Conservation (phyloP, 352 stramenopile genomes). For the Globisporangium radiosum region DNA sequence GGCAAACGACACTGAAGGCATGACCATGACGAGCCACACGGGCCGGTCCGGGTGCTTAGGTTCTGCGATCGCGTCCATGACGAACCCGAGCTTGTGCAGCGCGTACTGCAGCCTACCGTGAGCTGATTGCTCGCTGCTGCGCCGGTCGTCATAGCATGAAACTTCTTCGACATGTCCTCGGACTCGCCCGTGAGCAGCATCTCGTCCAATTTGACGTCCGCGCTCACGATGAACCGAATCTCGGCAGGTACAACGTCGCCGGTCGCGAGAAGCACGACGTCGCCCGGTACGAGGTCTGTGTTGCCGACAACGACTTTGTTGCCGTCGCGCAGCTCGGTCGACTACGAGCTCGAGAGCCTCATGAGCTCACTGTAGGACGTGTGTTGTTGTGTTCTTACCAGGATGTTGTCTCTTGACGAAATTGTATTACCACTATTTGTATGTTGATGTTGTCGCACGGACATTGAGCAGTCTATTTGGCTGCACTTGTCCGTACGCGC, state of each 20-base stretch:
- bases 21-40: slow-evolving; percentile 91
- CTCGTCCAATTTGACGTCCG: slow-evolving; percentile 88
- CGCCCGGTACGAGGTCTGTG: slow-evolving; percentile 64
- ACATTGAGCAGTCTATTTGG: too few species aligned
- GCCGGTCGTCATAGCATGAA: slow-evolving; percentile 17
- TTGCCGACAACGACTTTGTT: slow-evolving; percentile 57
- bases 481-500: too few species aligned
- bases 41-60: slow-evolving; percentile 67
- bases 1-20: slow-evolving; percentile 90
- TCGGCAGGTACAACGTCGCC: slow-evolving; percentile 94
- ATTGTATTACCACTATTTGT: too few species aligned
- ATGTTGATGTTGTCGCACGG: too few species aligned
- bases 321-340: slow-evolving; percentile 55
- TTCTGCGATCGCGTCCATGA: slow-evolving; percentile 82
- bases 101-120: slow-evolving; percentile 82
- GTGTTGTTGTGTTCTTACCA: too few species aligned
- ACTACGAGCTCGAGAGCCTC: slow-evolving; percentile 57
- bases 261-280: slow-evolving; percentile 86
- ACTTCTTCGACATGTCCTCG: slow-evolving; percentile 65
- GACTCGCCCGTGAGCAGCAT: slow-evolving; percentile 93
- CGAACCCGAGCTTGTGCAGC: slow-evolving; percentile 94
- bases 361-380: slow-evolving; percentile 21
- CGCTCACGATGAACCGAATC: slow-evolving; percentile 83
- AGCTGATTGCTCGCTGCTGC: slow-evolving; percentile 59
- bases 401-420: too few species aligned